Evolutionary conservation across 345 rosid genomes (phyloP), one percentile per base, ranked within the genome.

Genomic region (Gossypium turneri): DNA sequence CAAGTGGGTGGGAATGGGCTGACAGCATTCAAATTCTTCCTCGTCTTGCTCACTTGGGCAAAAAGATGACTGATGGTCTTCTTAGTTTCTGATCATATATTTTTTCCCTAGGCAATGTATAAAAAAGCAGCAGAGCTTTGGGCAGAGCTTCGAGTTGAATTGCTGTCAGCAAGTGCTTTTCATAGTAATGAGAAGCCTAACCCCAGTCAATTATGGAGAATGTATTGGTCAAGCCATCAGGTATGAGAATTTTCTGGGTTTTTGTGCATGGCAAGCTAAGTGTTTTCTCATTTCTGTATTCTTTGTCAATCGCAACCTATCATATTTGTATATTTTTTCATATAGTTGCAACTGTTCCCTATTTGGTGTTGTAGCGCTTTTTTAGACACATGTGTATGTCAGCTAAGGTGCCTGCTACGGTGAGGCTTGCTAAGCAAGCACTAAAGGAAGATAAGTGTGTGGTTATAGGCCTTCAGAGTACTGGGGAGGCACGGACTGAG

Each of bases 171-270:
- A 19, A 87, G 90, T 84, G 90, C 97, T 84, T 84, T 91, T 81
- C 97, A 88, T 58, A 79, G 85, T 72, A 80, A 80, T 78, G 99
- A 92, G 68, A 95, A 89, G 80, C 91, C 97, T n/a, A 91, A 81
- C 80, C 74, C 89, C 74, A 91, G 97, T 85, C 99, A 95, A 79
- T 75, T 95, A 73, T 95, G 99, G 99, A 88, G 99, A 89, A 78
- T 92, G 73, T 95, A 95, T 82, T 95, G 99, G 99, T 90, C 99
- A 70, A 88, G 98, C 82, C 99, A 95, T 84, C 99, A 95, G 97
- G 98, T 92, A 81, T 52, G 64, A 59, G 20, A 58, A 63, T 69
- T 76, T n/a, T 61, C 70, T 62, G 22, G 45, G 7, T 63, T 70
- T 58, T 20, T 69, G 9, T 51, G 25, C 22, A 12, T 51, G 38